Base-by-base conservation (phyloP, 495 filamentous ascomycete species). In the Hapsidospora chrysogenum region DNA sequence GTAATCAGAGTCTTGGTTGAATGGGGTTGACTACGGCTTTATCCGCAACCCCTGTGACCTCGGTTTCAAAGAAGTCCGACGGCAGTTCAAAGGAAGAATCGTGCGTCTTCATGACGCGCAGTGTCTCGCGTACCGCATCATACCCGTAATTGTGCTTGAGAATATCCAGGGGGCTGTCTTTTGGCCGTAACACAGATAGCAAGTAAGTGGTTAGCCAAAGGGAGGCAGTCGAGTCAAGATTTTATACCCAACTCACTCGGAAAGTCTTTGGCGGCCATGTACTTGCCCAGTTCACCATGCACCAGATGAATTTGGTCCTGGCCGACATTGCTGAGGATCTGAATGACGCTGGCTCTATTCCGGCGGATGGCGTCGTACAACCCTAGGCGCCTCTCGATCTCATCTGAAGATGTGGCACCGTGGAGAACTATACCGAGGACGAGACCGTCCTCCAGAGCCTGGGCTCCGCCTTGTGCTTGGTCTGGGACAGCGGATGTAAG, bases 331-430 rank as follows among this genome's bases (percentile, higher is more conserved):
- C 42, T 48, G 49, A 68, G 63, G 21, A 64, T 45, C 35, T 74
- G 70, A 10, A 76, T 64, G 2, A 44, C 56, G 5, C 61, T 61
- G 6, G 64, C 66, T 17, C 72, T 56, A 23, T 58, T 57, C 3
- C 69, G 49, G 2, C 72, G 52, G 18, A 61, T 51, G 9, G 56
- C 43, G 34, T 76, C 57, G 42, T 72, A 79, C 2, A 74, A 29
- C 18, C 49, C 43, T 4, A 76, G 41, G 0, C 68, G 56, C 0
- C 42, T 33, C 1, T 47, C 45, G 11, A 76, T 50, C 16, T 70
- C 53, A 2, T 40, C 41, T 0, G 43, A 10, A 4, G 33, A 30
- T 0, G 50, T 29, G 23, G 35, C 42, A 34, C 33, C 38, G 1
- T 56, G 37, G 3, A 57, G 20, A 2, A 49, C 42, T 0, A 61